Evolutionary conservation across 2,329 filamentous ascomycete species (phyloP), one percentile per base, ranked within the genome.

Genomic region (Podosphaera leucotricha): DNA sequence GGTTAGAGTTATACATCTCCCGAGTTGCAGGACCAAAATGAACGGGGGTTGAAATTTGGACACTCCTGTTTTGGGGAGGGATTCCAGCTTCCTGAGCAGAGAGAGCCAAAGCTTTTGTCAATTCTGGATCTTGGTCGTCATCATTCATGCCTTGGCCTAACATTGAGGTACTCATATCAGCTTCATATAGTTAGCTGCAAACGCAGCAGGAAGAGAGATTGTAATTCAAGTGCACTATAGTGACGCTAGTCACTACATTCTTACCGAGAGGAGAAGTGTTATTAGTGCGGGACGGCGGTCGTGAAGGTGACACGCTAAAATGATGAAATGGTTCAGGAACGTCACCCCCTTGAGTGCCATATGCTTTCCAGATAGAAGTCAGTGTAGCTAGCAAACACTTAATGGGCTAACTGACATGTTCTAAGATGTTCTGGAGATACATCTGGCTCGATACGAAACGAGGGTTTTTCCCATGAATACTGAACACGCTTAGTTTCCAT

Each of bases 21-120:
- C 72, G 62, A 38, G 66, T 74, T 3, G 74, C 72, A 0, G 73
- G 74, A 1, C 73, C 73, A 57, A 78, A 77, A 39, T 67, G 54
- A 3, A 65, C 63, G n/a, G 60, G 49, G 37, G 59, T 61, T 22
- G 51, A 52, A 20, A 43, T 48, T 30, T 62, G 62, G 6, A 73
- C 52, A 13, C 70, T 71, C 1, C 62, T 62, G 54, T 75, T 70
- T 50, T 74, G 71, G 3, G 61, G 61, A 26, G 57, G 50, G 19
- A 59, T 38, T 6, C 68, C 68, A 1, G 67, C 68, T 48, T 70
- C 66, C 30, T 65, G 62, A 19, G 66, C 65, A 1, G 73, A 77
- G 50, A 67, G 67, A 45, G 65, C 66, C 28, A 77, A 57, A 7
- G 72, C 73, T 49, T 68, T 61, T 50, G 70, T 62, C 37, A 77